A percentile compares a stretch with the other conserved stretches of the same genome.
phyloP scores from a whole-genome alignment of 306 rosid species.

The Cucurbita argyrosperma region DNA sequence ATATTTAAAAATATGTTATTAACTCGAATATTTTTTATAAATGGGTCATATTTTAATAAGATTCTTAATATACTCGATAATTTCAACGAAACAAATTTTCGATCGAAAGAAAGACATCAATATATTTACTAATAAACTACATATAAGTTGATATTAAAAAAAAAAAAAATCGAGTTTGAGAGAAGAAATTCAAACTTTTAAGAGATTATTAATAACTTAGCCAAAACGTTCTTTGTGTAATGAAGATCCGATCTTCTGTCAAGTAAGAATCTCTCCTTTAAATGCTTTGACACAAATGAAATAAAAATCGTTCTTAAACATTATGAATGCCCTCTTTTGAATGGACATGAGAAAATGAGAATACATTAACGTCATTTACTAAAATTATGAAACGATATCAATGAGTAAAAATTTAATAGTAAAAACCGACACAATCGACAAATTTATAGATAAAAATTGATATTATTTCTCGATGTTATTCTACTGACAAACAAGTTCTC shows the following conservation, averaged over 20 bases:
- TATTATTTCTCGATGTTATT: not conserved
- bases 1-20: not conserved
- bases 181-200: too few relatives aligned
- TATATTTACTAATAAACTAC: too few relatives aligned
- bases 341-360: not conserved
- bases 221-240: not conserved
- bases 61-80: too few relatives aligned
- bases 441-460: not conserved
- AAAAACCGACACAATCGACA: too few relatives aligned
- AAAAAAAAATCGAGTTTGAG: too few relatives aligned
- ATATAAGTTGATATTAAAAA: too few relatives aligned
- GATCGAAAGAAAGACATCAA: too few relatives aligned
- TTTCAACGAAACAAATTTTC: too few relatives aligned
- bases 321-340: not conserved
- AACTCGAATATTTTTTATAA: too few relatives aligned
- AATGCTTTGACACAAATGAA: not conserved
- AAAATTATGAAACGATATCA: not conserved
- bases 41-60: too few relatives aligned
- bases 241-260: not conserved
- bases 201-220: too few relatives aligned
- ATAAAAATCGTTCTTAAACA: too few relatives aligned
- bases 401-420: not conserved
- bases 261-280: not conserved
- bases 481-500: not conserved
- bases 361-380: not conserved